A percentile compares a stretch with the other conserved stretches of the same genome.
These are phyloP conservation scores for Eimeria acervulina DNA, from an alignment of 169 alveolate species.

Conservation along the genomic window DNA sequence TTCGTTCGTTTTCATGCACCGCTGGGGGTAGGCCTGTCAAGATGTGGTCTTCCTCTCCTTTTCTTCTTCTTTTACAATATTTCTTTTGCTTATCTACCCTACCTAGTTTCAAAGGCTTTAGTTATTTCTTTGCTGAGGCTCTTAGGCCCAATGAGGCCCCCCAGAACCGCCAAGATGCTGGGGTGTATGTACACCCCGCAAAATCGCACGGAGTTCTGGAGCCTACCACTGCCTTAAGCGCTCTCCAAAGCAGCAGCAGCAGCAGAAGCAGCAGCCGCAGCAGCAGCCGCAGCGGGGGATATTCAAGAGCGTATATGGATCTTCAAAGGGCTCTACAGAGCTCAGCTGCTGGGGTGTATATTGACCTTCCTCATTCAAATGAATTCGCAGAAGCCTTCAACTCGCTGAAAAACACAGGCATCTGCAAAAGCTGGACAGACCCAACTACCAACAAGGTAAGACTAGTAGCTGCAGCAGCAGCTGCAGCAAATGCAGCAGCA, in stretches of 20 bases:
- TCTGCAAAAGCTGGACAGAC: not conserved
- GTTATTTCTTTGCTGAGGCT: not conserved
- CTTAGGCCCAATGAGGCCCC: constrained; percentile 18
- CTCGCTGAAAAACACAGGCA: not conserved
- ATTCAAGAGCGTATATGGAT: not conserved
- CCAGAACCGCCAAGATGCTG: not conserved
- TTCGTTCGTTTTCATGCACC: too few species aligned
- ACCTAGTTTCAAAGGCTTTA: not conserved
- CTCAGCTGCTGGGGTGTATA: not conserved
- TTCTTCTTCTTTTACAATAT: too few species aligned
- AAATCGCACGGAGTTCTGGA: not conserved
- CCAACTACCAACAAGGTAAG: not conserved
- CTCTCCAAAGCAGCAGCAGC: too few species aligned
- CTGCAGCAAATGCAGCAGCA: not conserved
- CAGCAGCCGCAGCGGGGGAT: too few species aligned
- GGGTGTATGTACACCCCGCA: not conserved
- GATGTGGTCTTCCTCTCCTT: too few species aligned
- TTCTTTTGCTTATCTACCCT: too few species aligned
- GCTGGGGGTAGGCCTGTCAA: too few species aligned
- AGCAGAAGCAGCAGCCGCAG: too few species aligned
- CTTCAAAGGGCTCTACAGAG: not conserved
- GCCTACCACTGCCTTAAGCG: too few species aligned
- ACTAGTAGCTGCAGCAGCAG: too few species aligned
- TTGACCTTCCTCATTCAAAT: not conserved
- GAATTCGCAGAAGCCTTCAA: not conserved